A percentile compares a stretch with the other conserved stretches of the same genome.
Evolutionary conservation across 495 filamentous ascomycete genomes (phyloP).

Genomic region (Penicilliopsis zonata): DNA sequence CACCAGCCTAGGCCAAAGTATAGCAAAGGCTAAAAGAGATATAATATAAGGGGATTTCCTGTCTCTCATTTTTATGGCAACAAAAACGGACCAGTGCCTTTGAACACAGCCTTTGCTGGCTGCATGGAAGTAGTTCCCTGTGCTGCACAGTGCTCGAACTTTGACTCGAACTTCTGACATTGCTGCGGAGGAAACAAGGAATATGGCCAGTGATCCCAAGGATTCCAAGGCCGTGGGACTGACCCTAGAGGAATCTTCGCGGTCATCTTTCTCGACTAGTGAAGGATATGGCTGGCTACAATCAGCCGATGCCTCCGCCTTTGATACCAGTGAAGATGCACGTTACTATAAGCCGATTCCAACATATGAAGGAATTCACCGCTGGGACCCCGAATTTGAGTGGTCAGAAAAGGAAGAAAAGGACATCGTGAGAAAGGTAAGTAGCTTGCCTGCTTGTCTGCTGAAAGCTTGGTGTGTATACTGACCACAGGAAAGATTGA

Average conservation of each 20-base stretch:
- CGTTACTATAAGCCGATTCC: slow-evolving; percentile 47
- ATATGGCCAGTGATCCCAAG: no score
- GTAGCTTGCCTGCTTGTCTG: background rate
- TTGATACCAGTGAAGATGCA: slow-evolving; percentile 28
- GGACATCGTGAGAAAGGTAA: slow-evolving; percentile 51
- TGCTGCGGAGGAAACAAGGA: no score
- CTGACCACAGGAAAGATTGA: slow-evolving; percentile 33
- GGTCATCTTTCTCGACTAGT: slow-evolving; percentile 13
- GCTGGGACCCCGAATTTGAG: slow-evolving; percentile 60
- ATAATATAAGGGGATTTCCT: no score
- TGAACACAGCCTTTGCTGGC: no score
- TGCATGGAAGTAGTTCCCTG: no score
- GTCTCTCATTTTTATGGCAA: no score
- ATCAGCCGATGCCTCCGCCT: slow-evolving; percentile 15
- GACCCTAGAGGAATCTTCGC: slow-evolving; percentile 11
- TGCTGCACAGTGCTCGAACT: no score
- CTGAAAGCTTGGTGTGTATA: slow-evolving; percentile 1
- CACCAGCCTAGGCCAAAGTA: no score
- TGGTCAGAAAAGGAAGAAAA: slow-evolving; percentile 65
- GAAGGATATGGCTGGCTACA: slow-evolving; percentile 5
- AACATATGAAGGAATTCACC: slow-evolving; percentile 57
- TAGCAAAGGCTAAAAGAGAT: no score
- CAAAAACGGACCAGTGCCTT: no score
- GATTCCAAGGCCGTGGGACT: background rate
- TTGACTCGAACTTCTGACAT: no score